A percentile compares a stretch with the other conserved stretches of the same genome.
phyloP scores from a whole-genome alignment of 805 yeast genomes.

The Torulaspora delbrueckii region DNA sequence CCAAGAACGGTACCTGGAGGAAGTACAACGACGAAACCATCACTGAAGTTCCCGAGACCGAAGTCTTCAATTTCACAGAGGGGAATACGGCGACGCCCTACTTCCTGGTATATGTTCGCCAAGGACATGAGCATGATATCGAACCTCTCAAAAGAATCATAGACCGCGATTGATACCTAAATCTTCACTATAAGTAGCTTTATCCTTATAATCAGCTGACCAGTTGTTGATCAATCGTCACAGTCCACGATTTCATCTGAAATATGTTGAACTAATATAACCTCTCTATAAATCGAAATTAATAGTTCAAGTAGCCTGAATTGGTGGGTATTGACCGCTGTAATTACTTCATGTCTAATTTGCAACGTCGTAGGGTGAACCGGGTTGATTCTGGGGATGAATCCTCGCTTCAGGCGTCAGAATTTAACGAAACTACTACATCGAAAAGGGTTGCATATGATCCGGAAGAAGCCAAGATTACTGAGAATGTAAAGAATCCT shows the following conservation, averaged over 20 bases:
- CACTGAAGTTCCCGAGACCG: slow-evolving; percentile 63
- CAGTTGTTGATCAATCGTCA: not conserved
- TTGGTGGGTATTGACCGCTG: not conserved
- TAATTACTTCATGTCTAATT: slow-evolving; percentile 44
- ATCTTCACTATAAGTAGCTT: not conserved
- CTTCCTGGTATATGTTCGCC: slow-evolving; percentile 76
- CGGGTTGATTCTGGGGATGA: slow-evolving; percentile 30
- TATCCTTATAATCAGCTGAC: not conserved
- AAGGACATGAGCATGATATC: slow-evolving; percentile 50
- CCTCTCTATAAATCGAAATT: not conserved
- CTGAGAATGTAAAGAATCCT: slow-evolving; percentile 47
- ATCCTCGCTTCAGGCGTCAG: slow-evolving; percentile 11
- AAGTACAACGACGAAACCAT: slow-evolving; percentile 95
- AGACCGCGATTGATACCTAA: slow-evolving; percentile 3
- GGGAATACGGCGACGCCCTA: slow-evolving; percentile 92
- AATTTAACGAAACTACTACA: slow-evolving; percentile 24
- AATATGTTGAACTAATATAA: not conserved
- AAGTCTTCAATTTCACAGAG: slow-evolving; percentile 59
- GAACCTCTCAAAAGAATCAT: slow-evolving; percentile 60
- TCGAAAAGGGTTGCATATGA: slow-evolving; percentile 77
- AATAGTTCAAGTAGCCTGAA: not conserved
- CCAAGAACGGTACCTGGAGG: slow-evolving; percentile 56
- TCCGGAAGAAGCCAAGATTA: slow-evolving; percentile 49
- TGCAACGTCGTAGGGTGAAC: slow-evolving; percentile 75
- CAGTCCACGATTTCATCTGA: not conserved